phyloP scores from a whole-genome alignment of 176 grass and related monocot genomes.

The Avena sativa region DNA sequence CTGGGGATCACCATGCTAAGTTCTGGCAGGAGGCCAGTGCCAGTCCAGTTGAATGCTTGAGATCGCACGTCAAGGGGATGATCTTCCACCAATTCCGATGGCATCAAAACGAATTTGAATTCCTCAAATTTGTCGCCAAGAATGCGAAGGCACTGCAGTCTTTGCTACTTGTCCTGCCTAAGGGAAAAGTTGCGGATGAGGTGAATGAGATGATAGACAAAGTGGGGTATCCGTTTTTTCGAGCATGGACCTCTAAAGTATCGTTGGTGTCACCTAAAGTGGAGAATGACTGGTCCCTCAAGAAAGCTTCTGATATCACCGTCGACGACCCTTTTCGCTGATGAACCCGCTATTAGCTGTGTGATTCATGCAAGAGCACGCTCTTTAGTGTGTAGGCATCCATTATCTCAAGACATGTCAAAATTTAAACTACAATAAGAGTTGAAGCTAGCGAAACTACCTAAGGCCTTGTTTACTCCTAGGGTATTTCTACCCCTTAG shows the following conservation, averaged over 20 bases:
- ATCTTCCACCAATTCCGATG: background rate
- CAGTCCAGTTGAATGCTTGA: background rate
- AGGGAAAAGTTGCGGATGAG: background rate
- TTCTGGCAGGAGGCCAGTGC: constrained; percentile 3
- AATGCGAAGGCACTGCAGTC: background rate
- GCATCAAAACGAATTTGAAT: background rate
- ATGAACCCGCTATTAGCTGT: too few relatives aligned
- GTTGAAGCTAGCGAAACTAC: too few relatives aligned
- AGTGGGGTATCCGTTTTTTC: background rate
- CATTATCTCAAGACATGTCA: too few relatives aligned
- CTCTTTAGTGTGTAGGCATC: too few relatives aligned
- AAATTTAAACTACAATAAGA: too few relatives aligned
- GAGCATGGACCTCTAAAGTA: background rate
- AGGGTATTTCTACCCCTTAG: too few relatives aligned
- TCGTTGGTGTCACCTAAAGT: too few relatives aligned
- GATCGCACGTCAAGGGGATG: constrained; percentile 10
- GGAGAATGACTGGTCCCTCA: too few relatives aligned
- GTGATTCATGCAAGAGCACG: too few relatives aligned
- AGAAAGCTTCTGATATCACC: too few relatives aligned
- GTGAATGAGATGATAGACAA: background rate
- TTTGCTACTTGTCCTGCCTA: background rate
- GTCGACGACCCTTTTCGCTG: too few relatives aligned
- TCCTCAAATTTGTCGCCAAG: background rate
- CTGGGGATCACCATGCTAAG: background rate
- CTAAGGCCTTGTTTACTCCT: too few relatives aligned